Evolutionary conservation across 1,284 basidiomycete species (phyloP).

Genomic region (Trichosporon sp.): DNA sequence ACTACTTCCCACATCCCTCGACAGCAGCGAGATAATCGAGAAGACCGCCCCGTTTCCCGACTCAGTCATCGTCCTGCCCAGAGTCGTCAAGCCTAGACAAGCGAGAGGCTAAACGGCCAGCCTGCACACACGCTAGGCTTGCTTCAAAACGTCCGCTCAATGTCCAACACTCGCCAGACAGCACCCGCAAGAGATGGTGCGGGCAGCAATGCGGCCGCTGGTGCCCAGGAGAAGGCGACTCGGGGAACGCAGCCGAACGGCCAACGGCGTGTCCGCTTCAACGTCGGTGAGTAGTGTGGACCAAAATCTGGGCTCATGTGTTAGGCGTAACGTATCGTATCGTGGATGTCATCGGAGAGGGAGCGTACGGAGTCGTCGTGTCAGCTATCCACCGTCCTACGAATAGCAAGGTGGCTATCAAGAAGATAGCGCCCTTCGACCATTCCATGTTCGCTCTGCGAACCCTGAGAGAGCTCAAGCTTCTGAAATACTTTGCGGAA

Average conservation of each 20-base stretch:
- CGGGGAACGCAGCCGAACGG: conserved; percentile 51
- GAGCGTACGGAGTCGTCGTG: conserved; percentile 68
- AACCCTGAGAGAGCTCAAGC: conserved; percentile 78
- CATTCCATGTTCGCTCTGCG: conserved; percentile 86
- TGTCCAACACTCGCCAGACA: not conserved
- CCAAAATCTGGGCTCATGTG: not conserved
- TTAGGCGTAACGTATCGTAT: conserved; percentile 66
- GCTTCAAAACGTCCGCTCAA: not conserved
- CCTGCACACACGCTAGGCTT: not conserved
- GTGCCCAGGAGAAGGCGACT: conserved; percentile 32
- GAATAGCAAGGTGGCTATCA: conserved; percentile 76
- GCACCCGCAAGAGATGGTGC: not conserved
- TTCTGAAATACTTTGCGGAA: conserved; percentile 84
- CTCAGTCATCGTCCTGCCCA: not conserved
- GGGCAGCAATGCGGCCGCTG: not conserved
- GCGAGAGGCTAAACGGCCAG: too few species aligned
- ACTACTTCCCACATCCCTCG: not conserved
- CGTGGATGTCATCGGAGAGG: conserved; percentile 87
- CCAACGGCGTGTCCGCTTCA: conserved; percentile 84
- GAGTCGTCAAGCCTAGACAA: too few species aligned
- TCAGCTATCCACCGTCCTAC: conserved; percentile 75
- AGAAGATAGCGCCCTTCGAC: conserved; percentile 88
- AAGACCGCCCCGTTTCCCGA: not conserved
- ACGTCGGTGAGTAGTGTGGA: conserved; percentile 64
- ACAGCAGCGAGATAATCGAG: not conserved